Conservation (phyloP, 345 rosid genomes). For the Syzygium oleosum region DNA sequence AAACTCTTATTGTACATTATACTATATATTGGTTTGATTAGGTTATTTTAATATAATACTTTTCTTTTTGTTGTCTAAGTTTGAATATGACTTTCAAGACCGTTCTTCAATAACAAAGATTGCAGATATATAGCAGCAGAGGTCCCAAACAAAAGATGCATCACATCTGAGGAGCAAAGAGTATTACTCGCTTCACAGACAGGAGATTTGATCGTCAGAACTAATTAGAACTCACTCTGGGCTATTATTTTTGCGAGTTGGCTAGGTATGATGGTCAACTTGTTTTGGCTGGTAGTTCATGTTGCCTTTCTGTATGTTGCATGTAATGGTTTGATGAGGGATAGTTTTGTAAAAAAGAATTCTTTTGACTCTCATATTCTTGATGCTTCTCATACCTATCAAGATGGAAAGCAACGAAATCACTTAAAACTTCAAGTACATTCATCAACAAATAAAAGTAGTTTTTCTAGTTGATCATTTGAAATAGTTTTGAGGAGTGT, state of each 20-base stretch:
- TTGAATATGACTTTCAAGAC: too few relatives aligned
- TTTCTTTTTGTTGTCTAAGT: too few relatives aligned
- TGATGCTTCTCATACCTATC: neutral
- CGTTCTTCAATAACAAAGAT: too few relatives aligned
- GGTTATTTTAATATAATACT: too few relatives aligned
- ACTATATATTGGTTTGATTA: too few relatives aligned
- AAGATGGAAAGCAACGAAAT: neutral
- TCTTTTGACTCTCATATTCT: neutral
- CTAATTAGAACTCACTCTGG: neutral
- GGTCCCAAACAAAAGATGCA: too few relatives aligned
- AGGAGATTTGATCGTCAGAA: neutral
- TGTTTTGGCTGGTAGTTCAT: neutral
- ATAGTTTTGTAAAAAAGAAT: neutral
- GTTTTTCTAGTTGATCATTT: neutral
- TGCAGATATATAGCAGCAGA: too few relatives aligned
- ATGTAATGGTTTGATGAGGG: neutral
- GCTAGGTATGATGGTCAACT: neutral
- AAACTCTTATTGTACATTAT: neutral
- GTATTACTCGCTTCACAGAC: neutral
- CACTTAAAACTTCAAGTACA: neutral
- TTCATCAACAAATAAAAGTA: neutral
- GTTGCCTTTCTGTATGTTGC: neutral
- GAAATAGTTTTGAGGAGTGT: neutral
- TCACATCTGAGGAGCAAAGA: too few relatives aligned
- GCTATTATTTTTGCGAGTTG: neutral